phyloP scores from a whole-genome alignment of 257 asterid genomes.

The Echium plantagineum region DNA sequence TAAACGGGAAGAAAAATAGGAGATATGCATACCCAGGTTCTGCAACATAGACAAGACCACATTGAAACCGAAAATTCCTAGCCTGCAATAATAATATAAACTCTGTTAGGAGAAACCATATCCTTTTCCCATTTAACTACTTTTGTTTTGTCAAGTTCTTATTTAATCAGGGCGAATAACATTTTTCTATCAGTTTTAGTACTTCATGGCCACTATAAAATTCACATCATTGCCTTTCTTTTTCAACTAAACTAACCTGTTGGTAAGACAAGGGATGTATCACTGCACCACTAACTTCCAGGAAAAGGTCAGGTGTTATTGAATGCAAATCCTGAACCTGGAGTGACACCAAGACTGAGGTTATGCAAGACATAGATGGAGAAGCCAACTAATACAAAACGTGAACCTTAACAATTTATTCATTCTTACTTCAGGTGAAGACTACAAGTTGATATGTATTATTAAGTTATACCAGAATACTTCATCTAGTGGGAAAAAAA shows the following conservation, averaged over 20 bases:
- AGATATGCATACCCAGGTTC: conserved; percentile 70
- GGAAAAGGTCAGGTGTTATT: conserved; percentile 77
- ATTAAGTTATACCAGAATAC: background rate
- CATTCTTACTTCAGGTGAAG: background rate
- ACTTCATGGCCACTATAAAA: background rate
- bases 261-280: conserved; percentile 98
- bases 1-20: background rate
- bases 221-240: background rate
- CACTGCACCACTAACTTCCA: conserved; percentile 98
- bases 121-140: background rate
- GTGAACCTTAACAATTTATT: background rate
- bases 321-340: conserved; percentile 98
- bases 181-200: background rate
- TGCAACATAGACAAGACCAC: conserved; percentile 96
- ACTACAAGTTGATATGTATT: background rate
- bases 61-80: conserved; percentile 85
- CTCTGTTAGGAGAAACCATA: conserved; percentile 2
- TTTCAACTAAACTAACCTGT: conserved; percentile 50
- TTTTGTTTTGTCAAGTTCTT: background rate
- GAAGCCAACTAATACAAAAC: background rate
- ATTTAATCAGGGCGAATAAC: background rate
- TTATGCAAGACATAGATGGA: conserved; percentile 4
- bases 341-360: conserved; percentile 17
- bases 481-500: background rate
- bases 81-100: conserved; percentile 46